Evolutionary conservation across 495 filamentous ascomycete species (phyloP), one percentile per base, ranked within the genome.

Genomic region (Hypoxylon lienhwacheense): DNA sequence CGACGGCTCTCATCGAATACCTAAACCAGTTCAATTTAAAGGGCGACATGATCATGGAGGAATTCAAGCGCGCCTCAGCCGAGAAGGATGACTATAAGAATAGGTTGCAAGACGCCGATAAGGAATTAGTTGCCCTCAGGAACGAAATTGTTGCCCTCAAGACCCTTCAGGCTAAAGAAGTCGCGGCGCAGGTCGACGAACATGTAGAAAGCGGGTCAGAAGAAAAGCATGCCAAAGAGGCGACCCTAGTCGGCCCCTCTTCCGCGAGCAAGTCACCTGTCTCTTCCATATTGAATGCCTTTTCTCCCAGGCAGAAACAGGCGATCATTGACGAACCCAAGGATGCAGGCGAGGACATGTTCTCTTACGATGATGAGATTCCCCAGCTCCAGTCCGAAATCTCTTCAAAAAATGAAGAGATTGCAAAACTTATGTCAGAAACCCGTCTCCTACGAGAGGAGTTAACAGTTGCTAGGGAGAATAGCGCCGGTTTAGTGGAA

Each of bases 21-120:
- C 78, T 98, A n/a, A 93, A 86, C 56, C 90, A 95, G 68, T 72
- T 96, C 29, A 89, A 85, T 44, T 70, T 90, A 19, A 91, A 91
- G 55, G 83, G 85, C 7, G 90, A 96, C 56, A 89, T 98, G 84
- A 82, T 93, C 1, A 80, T 90, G 78, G 87, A 95, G 12, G 93
- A 98, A 67, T 74, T 96, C n/a, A 96, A 90, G 72, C 81, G 90
- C 0, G 83, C 96, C 0, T 84, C 90, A 0, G 79, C 75, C 17
- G 95, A 97, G 57, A 83, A 86, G 24, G 91, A 97, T 65, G 79
- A 81, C 6, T 82, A 83, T 59, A 95, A 89, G 60, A 85, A 83
- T 59, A 91, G 87, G 61, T 69, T 85, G 6, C 83, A 86, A 7
- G 83, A 85, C 41, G 79, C 86, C 2, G 81, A 91, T 45, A 81